A percentile compares a stretch with the other conserved stretches of the same genome.
These are phyloP conservation scores for Amylocarpus encephaloides DNA, from an alignment of 2,329 filamentous ascomycete genomes.

Conservation along the genomic window DNA sequence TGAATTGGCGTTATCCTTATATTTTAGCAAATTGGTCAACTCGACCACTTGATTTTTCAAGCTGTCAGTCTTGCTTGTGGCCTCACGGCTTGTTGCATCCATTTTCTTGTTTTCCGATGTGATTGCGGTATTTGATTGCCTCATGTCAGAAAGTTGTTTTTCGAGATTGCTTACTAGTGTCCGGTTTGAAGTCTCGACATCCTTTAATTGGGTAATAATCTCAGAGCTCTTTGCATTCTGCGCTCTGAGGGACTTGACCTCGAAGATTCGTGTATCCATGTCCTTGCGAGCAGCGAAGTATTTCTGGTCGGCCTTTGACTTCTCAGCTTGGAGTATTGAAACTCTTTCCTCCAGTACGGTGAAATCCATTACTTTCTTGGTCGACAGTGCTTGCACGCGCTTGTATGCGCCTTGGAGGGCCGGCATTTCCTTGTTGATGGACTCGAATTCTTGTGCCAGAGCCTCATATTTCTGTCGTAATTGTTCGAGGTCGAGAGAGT, in stretches of 20 bases:
- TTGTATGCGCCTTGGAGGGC: conserved; percentile 89
- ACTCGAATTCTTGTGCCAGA: conserved; percentile 71
- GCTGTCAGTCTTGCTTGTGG: conserved; percentile 61
- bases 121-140: conserved; percentile 67
- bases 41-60: conserved; percentile 71
- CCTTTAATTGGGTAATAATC: conserved; percentile 89
- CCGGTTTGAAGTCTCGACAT: conserved; percentile 72
- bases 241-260: conserved; percentile 70
- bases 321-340: conserved; percentile 70
- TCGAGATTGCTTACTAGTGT: conserved; percentile 76
- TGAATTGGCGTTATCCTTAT: conserved; percentile 61
- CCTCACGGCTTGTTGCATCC: conserved; percentile 66
- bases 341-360: conserved; percentile 71
- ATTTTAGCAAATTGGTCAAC: conserved; percentile 64
- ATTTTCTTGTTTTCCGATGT: conserved; percentile 67
- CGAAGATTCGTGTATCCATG: conserved; percentile 75
- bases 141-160: conserved; percentile 80
- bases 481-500: conserved; percentile 61
- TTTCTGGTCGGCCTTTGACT: conserved; percentile 94
- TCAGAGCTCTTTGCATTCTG: conserved; percentile 90
- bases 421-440: conserved; percentile 81
- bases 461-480: conserved; percentile 67
- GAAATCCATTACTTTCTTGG: conserved; percentile 80
- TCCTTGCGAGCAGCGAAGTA: conserved; percentile 95
- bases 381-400: conserved; percentile 76